phyloP scores from a whole-genome alignment of 2,329 filamentous ascomycete species.

The Diaporthe vaccinii region DNA sequence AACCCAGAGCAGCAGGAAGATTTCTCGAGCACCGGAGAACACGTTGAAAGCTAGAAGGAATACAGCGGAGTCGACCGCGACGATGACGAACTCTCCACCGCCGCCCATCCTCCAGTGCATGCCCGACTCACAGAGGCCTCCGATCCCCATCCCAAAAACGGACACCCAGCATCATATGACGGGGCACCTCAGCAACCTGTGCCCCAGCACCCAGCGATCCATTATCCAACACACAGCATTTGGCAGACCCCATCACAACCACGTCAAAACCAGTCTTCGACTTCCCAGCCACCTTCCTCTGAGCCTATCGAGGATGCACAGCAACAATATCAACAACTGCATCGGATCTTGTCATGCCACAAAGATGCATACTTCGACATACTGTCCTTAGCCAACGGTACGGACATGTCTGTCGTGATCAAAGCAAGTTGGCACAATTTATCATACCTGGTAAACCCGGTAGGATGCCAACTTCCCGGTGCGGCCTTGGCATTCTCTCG shows the following conservation, averaged over 20 bases:
- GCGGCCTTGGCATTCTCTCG: neutral
- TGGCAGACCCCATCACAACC: neutral
- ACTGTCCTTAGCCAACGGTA: neutral
- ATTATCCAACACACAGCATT: neutral
- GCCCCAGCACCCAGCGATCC: neutral
- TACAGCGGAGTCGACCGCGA: neutral
- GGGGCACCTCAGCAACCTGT: neutral
- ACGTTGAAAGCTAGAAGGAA: neutral
- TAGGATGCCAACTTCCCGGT: neutral
- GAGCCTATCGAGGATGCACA: neutral
- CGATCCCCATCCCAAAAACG: neutral
- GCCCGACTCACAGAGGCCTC: neutral
- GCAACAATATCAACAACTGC: neutral
- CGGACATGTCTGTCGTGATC: neutral
- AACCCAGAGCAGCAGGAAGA: neutral
- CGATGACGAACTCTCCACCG: neutral
- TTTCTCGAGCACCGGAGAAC: too few relatives aligned
- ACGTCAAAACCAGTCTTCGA: neutral
- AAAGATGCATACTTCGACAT: neutral
- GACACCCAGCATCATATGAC: neutral
- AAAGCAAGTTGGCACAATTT: neutral
- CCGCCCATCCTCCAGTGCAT: neutral
- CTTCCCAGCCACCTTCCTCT: neutral
- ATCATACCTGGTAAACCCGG: neutral
- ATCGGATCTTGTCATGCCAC: neutral